Conservation (phyloP, 768 basidiomycete genomes). For the Cyclocybe aegerita region DNA sequence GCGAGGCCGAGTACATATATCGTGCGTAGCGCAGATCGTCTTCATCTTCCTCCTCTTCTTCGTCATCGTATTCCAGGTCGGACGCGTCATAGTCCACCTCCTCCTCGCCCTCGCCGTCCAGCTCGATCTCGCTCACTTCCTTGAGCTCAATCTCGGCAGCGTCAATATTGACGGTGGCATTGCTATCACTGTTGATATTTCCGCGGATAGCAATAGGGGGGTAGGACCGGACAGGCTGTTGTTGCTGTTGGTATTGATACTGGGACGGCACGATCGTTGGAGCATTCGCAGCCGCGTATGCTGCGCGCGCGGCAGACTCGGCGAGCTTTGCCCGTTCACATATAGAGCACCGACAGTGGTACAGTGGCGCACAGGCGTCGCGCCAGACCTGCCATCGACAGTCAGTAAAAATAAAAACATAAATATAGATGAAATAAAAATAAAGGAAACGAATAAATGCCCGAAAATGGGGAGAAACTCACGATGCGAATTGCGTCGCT, state of each 20-base stretch:
- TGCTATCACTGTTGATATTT: no score
- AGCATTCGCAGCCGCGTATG: constrained; percentile 28
- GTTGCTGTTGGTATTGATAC: no score
- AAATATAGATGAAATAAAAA: constrained; percentile 2
- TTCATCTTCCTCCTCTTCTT: constrained; percentile 18
- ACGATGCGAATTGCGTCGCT: constrained; percentile 58
- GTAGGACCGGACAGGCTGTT: background rate
- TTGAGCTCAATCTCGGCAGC: constrained; percentile 20
- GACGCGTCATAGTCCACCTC: constrained; percentile 19
- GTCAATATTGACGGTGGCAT: background rate
- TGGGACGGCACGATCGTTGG: constrained; percentile 13
- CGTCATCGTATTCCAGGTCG: constrained; percentile 20
- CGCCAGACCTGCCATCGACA: constrained; percentile 56
- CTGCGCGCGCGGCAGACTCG: constrained; percentile 26
- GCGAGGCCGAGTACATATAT: constrained; percentile 14
- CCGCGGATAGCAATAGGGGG: background rate
- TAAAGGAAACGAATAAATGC: constrained; percentile 4
- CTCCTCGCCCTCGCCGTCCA: constrained; percentile 24
- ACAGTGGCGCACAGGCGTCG: constrained; percentile 70
- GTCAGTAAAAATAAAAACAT: constrained; percentile 1
- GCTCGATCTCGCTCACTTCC: constrained; percentile 17
- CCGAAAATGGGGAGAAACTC: constrained; percentile 23
- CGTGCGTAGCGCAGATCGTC: constrained; percentile 15
- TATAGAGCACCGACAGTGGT: constrained; percentile 71
- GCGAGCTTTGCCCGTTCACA: constrained; percentile 68